These are phyloP conservation scores for Trametes cingulata DNA, from an alignment of 768 basidiomycete genomes.

Conservation along the genomic window DNA sequence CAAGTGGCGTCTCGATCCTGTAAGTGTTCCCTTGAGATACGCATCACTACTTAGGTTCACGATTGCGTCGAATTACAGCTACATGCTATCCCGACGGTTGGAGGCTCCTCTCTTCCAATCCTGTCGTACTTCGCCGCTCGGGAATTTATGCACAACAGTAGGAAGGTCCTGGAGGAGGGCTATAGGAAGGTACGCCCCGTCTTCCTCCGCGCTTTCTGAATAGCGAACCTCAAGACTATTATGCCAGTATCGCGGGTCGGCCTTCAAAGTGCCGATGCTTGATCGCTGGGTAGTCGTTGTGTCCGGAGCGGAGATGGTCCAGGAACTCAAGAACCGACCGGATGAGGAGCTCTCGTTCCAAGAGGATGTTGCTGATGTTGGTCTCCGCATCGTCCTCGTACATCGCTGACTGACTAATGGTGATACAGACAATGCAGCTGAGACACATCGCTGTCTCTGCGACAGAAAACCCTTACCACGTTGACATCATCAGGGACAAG, in stretches of 20 bases:
- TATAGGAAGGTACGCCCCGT: conserved; percentile 34
- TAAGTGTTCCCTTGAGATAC: background rate
- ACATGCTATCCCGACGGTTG: conserved; percentile 34
- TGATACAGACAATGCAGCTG: conserved; percentile 31
- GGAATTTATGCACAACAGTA: conserved; percentile 34
- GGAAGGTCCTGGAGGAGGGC: conserved; percentile 37
- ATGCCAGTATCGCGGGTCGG: conserved; percentile 21
- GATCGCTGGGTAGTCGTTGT: conserved; percentile 49
- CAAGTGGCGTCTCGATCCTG: background rate
- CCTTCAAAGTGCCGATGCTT: conserved; percentile 47
- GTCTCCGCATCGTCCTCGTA: too few species aligned
- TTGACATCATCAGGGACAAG: conserved; percentile 26
- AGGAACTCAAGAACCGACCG: conserved; percentile 51
- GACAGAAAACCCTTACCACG: conserved; percentile 22
- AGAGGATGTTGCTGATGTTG: conserved; percentile 42
- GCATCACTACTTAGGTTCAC: background rate
- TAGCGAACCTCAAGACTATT: background rate
- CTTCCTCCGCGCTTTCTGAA: background rate
- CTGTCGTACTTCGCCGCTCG: conserved; percentile 35
- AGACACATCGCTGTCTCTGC: conserved; percentile 35
- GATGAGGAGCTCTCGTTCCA: conserved; percentile 46
- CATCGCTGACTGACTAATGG: conserved; percentile 5
- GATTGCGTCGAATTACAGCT: conserved; percentile 3
- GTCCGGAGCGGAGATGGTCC: conserved; percentile 44
- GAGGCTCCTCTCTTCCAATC: conserved; percentile 35